phyloP scores from a whole-genome alignment of 2,329 filamentous ascomycete genomes.

The Eutypa lata region DNA sequence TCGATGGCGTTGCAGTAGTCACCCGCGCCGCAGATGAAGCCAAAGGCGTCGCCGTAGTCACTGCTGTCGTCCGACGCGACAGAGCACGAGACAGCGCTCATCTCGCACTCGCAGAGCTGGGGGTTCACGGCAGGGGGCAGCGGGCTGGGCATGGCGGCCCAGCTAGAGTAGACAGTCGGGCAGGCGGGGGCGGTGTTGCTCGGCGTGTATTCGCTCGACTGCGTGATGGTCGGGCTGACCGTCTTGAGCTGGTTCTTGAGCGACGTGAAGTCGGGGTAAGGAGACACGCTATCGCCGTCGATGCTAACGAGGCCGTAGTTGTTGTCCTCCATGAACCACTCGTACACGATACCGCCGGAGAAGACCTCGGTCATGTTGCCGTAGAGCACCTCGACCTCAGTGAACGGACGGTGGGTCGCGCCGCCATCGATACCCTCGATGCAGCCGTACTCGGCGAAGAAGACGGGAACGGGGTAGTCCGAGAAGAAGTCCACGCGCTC shows the following conservation, averaged over 20 bases:
- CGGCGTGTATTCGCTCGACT: slow-evolving; percentile 67
- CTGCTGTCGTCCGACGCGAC: slow-evolving; percentile 54
- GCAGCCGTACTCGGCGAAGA: slow-evolving; percentile 99
- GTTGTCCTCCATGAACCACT: slow-evolving; percentile 93
- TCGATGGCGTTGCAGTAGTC: slow-evolving; percentile 65
- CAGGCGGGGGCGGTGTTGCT: slow-evolving; percentile 69
- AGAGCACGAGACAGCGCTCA: slow-evolving; percentile 67
- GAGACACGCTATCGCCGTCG: slow-evolving; percentile 55
- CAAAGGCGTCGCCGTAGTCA: slow-evolving; percentile 67
- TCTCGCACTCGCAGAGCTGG: slow-evolving; percentile 83
- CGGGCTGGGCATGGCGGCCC: slow-evolving; percentile 62
- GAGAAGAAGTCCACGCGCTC: slow-evolving; percentile 82
- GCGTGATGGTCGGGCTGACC: slow-evolving; percentile 63
- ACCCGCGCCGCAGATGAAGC: slow-evolving; percentile 62
- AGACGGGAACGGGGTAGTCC: slow-evolving; percentile 88
- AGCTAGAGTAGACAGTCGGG: slow-evolving; percentile 62
- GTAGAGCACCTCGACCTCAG: slow-evolving; percentile 82
- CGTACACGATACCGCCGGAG: slow-evolving; percentile 97
- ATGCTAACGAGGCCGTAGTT: slow-evolving; percentile 78
- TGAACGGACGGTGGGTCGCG: slow-evolving; percentile 69
- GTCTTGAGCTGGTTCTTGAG: slow-evolving; percentile 68
- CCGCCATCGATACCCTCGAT: slow-evolving; percentile 57
- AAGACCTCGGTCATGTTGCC: slow-evolving; percentile 80
- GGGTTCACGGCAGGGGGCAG: slow-evolving; percentile 83
- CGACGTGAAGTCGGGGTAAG: slow-evolving; percentile 70